A percentile compares a stretch with the other conserved stretches of the same genome.
These are phyloP conservation scores for Linderniella brevidens DNA, from an alignment of 257 asterid species.

Conservation along the genomic window DNA sequence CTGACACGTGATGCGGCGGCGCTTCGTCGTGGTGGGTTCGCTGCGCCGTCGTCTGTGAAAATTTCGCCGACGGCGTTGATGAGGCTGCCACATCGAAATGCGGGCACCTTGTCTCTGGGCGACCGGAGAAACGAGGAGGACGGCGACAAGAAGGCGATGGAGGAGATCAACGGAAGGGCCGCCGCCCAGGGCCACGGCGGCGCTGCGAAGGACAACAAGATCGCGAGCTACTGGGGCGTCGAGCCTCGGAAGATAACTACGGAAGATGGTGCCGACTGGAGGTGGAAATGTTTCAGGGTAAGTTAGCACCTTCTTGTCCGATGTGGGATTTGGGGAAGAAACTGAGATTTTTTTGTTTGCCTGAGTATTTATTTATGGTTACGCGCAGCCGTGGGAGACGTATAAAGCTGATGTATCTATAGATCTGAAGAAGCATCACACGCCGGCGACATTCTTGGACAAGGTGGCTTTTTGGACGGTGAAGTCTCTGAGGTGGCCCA, in stretches of 20 bases:
- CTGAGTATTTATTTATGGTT: not conserved
- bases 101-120: no score
- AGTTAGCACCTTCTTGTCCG: not conserved
- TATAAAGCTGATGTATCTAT: conserved; percentile 52
- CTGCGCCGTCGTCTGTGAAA: no score
- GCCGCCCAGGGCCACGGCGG: no score
- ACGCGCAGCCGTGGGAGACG: conserved; percentile 57
- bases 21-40: no score
- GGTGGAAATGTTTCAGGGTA: conserved; percentile 62
- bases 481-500: conserved; percentile 39
- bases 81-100: no score
- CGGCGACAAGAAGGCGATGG: no score
- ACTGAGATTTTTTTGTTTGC: no score
- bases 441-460: conserved; percentile 26
- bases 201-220: not conserved
- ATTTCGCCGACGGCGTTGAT: no score
- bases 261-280: conserved; percentile 59
- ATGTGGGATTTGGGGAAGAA: not conserved
- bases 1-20: no score
- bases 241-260: conserved; percentile 24
- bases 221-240: conserved; percentile 58
- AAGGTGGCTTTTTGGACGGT: conserved; percentile 46
- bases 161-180: no score
- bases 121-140: no score
- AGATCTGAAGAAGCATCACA: conserved; percentile 53